Percentiles rank a stretch among this genome's conserved stretches.
phyloP scores from a whole-genome alignment of 148 eudicot species.

The Rhododendron molle region DNA sequence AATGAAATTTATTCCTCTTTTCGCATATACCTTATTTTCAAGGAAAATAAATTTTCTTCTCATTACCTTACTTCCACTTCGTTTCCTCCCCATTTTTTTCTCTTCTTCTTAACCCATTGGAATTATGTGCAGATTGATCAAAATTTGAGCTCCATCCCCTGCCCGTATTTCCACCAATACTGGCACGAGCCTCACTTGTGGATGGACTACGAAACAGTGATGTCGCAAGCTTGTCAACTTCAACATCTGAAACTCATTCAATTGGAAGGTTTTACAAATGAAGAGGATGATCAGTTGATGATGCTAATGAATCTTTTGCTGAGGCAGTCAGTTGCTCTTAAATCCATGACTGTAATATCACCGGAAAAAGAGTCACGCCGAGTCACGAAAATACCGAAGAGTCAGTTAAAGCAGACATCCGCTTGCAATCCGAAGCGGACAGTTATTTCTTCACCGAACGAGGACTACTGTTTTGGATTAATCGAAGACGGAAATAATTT shows the following conservation, averaged over 20 bases:
- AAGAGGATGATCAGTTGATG: neutral
- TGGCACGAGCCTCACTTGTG: constrained; percentile 13
- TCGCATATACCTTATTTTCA: too few relatives aligned
- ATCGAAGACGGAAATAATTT: neutral
- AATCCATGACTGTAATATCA: constrained; percentile 1
- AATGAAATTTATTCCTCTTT: too few relatives aligned
- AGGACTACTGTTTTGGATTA: neutral
- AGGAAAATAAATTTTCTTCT: too few relatives aligned
- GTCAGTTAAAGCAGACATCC: neutral
- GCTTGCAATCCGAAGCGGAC: neutral
- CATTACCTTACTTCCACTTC: too few relatives aligned
- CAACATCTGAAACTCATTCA: neutral
- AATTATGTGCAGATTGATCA: constrained; percentile 1
- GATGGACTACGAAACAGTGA: neutral
- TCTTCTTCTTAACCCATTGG: neutral
- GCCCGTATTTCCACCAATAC: constrained; percentile 4
- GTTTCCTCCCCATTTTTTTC: neutral
- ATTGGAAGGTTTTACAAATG: neutral
- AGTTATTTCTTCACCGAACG: neutral
- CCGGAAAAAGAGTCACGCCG: neutral
- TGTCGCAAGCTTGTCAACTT: neutral
- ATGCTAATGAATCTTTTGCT: constrained; percentile 12
- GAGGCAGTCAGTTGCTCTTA: neutral
- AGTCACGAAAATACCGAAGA: neutral
- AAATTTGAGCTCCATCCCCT: neutral